These are phyloP conservation scores for Neurospora sp. DNA, from an alignment of 495 filamentous ascomycete species.

Conservation along the genomic window DNA sequence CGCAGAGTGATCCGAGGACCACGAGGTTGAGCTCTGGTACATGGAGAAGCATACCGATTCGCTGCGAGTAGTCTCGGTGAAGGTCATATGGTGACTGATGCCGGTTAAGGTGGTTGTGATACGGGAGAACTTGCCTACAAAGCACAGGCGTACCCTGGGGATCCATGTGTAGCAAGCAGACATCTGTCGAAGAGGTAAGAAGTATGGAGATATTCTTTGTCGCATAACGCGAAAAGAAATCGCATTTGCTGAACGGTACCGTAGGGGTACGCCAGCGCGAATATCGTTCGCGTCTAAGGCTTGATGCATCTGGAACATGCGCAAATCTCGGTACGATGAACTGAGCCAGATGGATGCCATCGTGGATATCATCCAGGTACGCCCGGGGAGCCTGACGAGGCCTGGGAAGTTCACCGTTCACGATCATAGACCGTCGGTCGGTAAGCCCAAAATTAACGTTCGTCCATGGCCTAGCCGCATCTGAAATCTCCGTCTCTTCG, in stretches of 20 bases:
- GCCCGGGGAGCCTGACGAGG: not conserved
- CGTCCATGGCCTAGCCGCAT: slow-evolving; percentile 6
- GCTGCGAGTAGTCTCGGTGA: slow-evolving; percentile 41
- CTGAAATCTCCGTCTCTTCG: slow-evolving; percentile 14
- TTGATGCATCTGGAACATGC: not conserved
- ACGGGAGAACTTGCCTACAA: slow-evolving; percentile 37
- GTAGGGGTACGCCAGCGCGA: not conserved
- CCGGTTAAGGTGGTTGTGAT: slow-evolving; percentile 36
- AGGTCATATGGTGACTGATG: slow-evolving; percentile 26
- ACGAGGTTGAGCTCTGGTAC: slow-evolving; percentile 74
- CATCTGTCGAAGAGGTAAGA: slow-evolving; percentile 47
- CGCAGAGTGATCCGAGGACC: slow-evolving; percentile 60
- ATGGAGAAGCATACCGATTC: slow-evolving; percentile 66
- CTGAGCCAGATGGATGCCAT: slow-evolving; percentile 9
- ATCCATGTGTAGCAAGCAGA: slow-evolving; percentile 46
- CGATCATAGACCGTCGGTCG: not conserved
- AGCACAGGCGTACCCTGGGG: slow-evolving; percentile 24
- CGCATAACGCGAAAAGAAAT: slow-evolving; percentile 3
- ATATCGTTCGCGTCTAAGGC: not conserved
- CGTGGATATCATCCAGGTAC: slow-evolving; percentile 4
- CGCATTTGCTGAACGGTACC: not conserved
- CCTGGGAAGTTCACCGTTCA: not conserved
- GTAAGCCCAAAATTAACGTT: not conserved
- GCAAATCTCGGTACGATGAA: slow-evolving; percentile 18
- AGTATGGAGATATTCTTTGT: slow-evolving; percentile 32